Percentiles rank a stretch among this genome's conserved stretches.
phyloP scores from a whole-genome alignment of 2,329 filamentous ascomycete genomes.

The Beauveria medogensis region DNA sequence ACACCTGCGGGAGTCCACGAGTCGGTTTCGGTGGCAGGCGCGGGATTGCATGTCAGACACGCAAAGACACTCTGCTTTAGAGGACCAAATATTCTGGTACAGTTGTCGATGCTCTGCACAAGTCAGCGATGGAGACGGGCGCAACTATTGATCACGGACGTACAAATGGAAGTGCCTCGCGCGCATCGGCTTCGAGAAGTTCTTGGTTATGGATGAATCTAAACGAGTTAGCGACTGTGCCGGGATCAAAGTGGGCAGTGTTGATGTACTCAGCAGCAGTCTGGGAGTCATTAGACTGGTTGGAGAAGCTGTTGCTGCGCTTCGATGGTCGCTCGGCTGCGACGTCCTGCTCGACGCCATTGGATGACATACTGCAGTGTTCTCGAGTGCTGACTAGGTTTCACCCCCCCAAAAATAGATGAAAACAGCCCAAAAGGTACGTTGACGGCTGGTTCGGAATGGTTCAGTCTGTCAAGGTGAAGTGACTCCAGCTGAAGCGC shows the following conservation, averaged over 20 bases:
- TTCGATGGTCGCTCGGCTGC: slow-evolving; percentile 16
- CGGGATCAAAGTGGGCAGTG: not conserved
- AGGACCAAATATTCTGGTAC: slow-evolving; percentile 81
- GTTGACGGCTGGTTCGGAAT: not conserved
- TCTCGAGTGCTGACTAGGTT: not conserved
- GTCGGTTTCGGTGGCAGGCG: slow-evolving; percentile 53
- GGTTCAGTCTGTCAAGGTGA: not conserved
- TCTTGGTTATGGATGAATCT: slow-evolving; percentile 87
- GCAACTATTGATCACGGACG: slow-evolving; percentile 19
- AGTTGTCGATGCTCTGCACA: slow-evolving; percentile 80
- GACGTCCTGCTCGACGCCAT: slow-evolving; percentile 14
- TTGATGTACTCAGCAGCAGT: slow-evolving; percentile 60
- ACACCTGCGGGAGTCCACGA: slow-evolving; percentile 59
- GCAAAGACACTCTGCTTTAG: slow-evolving; percentile 85
- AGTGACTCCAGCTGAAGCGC: not conserved
- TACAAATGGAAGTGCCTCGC: slow-evolving; percentile 90
- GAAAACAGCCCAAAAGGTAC: not conserved
- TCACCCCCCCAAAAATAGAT: not conserved
- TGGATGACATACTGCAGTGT: not conserved
- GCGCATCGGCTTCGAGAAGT: slow-evolving; percentile 86
- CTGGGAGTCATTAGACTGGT: slow-evolving; percentile 55
- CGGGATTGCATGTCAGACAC: slow-evolving; percentile 87
- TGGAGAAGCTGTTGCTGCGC: slow-evolving; percentile 52
- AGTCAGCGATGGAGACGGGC: slow-evolving; percentile 15
- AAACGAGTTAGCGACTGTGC: slow-evolving; percentile 1